Evolutionary conservation across 1,139 yeast genomes (phyloP).

Genomic region (Saccharomyces hybrid): DNA sequence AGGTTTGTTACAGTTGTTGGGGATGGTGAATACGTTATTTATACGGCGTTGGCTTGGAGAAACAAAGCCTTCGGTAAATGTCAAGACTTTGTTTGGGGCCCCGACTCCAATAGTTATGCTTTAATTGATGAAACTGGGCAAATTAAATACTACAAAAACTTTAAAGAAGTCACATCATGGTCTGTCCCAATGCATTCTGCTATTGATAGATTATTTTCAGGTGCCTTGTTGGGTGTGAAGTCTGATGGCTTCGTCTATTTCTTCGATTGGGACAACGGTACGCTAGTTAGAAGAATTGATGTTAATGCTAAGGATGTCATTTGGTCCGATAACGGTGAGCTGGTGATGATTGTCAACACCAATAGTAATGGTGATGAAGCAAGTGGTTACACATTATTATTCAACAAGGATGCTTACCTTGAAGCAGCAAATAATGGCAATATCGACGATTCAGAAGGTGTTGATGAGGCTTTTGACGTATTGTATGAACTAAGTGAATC

Average conservation of each 20-base stretch:
- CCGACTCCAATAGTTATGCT: slow-evolving; percentile 82
- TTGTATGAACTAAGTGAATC: slow-evolving; percentile 74
- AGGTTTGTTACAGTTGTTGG: slow-evolving; percentile 95
- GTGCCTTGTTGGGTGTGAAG: slow-evolving; percentile 76
- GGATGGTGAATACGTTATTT: slow-evolving; percentile 94
- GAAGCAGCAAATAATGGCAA: slow-evolving; percentile 53
- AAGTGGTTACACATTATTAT: slow-evolving; percentile 70
- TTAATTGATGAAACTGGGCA: slow-evolving; percentile 61
- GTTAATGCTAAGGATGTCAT: slow-evolving; percentile 74
- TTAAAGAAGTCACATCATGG: slow-evolving; percentile 63
- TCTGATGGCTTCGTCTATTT: slow-evolving; percentile 72
- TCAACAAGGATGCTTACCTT: slow-evolving; percentile 57
- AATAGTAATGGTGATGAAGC: slow-evolving; percentile 21
- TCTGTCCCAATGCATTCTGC: slow-evolving; percentile 61
- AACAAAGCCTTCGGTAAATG: slow-evolving; percentile 90
- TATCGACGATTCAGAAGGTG: slow-evolving; percentile 76
- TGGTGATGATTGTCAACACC: slow-evolving; percentile 67
- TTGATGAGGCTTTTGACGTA: slow-evolving; percentile 78
- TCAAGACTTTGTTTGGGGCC: slow-evolving; percentile 89
- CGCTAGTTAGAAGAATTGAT: slow-evolving; percentile 72
- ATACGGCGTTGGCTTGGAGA: slow-evolving; percentile 97
- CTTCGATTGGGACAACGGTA: slow-evolving; percentile 89
- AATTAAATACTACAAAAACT: slow-evolving; percentile 71
- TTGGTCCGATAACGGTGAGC: slow-evolving; percentile 93
- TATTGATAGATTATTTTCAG: slow-evolving; percentile 79